Conservation (phyloP, 805 yeast species). For the Wickerhamiella lipophila region DNA sequence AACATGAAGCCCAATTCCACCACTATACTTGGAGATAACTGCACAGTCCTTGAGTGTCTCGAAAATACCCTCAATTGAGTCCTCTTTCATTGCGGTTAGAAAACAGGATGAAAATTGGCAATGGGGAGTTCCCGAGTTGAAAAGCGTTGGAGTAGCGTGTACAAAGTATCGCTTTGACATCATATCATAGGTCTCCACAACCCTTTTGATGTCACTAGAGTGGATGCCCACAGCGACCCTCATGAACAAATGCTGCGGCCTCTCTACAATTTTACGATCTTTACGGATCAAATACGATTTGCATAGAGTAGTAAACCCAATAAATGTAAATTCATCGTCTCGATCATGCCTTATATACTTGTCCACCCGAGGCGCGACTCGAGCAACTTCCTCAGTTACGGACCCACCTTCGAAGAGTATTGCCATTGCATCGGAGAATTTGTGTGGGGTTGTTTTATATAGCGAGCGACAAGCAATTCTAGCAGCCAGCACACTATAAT, state of each 20-base stretch:
- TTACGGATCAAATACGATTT: conserved; percentile 60
- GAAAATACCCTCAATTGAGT: conserved; percentile 86
- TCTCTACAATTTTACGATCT: conserved; percentile 45
- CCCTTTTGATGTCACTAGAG: conserved; percentile 45
- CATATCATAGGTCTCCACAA: conserved; percentile 62
- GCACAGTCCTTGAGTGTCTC: conserved; percentile 79
- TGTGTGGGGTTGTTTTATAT: conserved; percentile 75
- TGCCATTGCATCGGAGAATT: conserved; percentile 57
- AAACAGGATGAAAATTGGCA: conserved; percentile 84
- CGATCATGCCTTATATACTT: conserved; percentile 55
- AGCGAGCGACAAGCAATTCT: conserved; percentile 79
- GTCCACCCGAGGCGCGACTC: conserved; percentile 17
- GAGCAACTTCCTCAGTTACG: conserved; percentile 44
- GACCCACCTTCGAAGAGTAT: conserved; percentile 53
- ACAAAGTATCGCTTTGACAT: conserved; percentile 77
- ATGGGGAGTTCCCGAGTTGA: conserved; percentile 74
- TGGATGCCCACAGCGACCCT: conserved; percentile 86
- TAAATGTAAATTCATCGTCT: conserved; percentile 60
- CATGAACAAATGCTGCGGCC: conserved; percentile 78
- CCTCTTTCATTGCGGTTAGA: conserved; percentile 76
- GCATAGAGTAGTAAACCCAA: conserved; percentile 79
- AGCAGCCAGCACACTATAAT: conserved; percentile 73
- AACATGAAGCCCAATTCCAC: conserved; percentile 85
- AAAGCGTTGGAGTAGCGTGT: conserved; percentile 89
- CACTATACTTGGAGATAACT: conserved; percentile 78